A percentile compares a stretch with the other conserved stretches of the same genome.
Evolutionary conservation across 2,329 filamentous ascomycete species (phyloP).

Genomic region (Microdochium trichocladiopsis): DNA sequence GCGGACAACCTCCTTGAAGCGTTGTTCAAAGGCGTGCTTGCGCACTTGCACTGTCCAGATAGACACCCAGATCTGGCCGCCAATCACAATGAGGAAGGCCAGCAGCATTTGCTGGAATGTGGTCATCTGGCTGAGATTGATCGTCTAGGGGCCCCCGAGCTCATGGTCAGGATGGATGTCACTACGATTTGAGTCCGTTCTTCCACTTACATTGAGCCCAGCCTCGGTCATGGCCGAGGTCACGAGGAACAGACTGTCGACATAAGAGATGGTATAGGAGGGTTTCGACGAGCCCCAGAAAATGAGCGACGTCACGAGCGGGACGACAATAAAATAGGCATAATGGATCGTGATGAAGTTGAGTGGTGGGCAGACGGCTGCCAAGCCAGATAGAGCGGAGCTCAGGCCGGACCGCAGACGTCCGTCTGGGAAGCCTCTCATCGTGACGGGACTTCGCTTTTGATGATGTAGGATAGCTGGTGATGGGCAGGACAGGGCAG

Average conservation of each 20-base stretch:
- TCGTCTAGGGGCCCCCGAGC: constrained; percentile 32
- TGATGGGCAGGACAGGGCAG: too few relatives aligned
- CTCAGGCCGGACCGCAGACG: background rate
- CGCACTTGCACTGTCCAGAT: constrained; percentile 55
- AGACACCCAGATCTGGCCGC: constrained; percentile 58
- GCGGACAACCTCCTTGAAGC: constrained; percentile 46
- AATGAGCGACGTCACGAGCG: constrained; percentile 47
- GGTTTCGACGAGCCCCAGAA: constrained; percentile 52
- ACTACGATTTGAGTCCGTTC: too few relatives aligned
- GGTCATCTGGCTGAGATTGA: constrained; percentile 55
- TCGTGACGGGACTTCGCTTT: too few relatives aligned
- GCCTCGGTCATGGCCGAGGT: constrained; percentile 61
- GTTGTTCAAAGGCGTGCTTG: constrained; percentile 53
- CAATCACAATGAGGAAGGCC: constrained; percentile 55
- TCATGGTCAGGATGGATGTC: background rate
- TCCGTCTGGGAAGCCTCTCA: background rate
- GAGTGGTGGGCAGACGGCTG: constrained; percentile 28
- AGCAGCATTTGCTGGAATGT: constrained; percentile 60
- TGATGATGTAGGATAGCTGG: too few relatives aligned
- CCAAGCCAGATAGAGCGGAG: background rate
- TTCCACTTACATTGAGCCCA: constrained; percentile 38
- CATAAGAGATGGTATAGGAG: constrained; percentile 45
- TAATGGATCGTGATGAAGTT: constrained; percentile 62
- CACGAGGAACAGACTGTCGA: constrained; percentile 57
- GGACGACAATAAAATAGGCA: constrained; percentile 52